phyloP scores from a whole-genome alignment of 306 rosid genomes.

The Acacia crassicarpa region DNA sequence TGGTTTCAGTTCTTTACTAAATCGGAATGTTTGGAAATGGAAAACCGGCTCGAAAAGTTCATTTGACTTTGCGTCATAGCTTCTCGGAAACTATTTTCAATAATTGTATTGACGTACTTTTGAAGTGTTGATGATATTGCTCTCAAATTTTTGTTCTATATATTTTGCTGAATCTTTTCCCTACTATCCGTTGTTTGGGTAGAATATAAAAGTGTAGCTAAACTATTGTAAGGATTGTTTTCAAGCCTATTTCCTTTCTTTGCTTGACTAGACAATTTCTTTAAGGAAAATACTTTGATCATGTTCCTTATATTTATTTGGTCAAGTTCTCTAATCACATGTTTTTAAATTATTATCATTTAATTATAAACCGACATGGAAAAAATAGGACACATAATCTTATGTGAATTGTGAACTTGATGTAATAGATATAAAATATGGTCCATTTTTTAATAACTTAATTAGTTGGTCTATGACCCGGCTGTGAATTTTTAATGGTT shows the following conservation, averaged over 20 bases:
- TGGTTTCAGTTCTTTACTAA: neutral
- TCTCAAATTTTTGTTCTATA: neutral
- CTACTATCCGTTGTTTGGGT: neutral
- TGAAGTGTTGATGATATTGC: neutral
- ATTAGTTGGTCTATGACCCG: neutral
- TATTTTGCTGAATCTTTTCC: neutral
- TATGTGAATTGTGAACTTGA: too few species aligned
- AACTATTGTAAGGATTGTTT: conserved; percentile 1
- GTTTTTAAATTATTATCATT: too few species aligned
- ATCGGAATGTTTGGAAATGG: neutral
- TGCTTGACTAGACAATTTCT: neutral
- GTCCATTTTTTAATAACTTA: neutral
- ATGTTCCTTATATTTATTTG: too few species aligned
- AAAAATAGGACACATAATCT: too few species aligned
- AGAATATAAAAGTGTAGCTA: neutral
- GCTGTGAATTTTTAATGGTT: conserved; percentile 14
- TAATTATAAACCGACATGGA: too few species aligned
- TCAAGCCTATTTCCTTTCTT: neutral
- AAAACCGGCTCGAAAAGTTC: neutral
- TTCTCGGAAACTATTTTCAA: neutral
- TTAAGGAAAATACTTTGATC: neutral
- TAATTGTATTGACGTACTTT: neutral
- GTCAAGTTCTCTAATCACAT: too few species aligned
- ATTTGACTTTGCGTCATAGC: neutral
- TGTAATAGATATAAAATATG: too few species aligned